phyloP scores from a whole-genome alignment of 2,329 filamentous ascomycete species.

The Pyricularia sp. region DNA sequence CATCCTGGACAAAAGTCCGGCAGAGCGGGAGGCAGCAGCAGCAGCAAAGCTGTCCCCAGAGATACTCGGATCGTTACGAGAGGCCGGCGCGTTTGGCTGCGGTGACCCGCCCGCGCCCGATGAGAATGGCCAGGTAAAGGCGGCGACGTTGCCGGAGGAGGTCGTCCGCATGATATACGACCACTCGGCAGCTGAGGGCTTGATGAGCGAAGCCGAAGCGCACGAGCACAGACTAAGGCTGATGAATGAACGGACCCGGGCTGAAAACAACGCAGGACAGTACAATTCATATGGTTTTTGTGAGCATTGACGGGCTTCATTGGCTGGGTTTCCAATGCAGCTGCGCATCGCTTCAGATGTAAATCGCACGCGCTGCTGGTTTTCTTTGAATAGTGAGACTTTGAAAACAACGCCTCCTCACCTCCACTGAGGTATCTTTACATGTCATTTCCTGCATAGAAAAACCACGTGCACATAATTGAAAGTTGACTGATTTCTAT shows the following conservation, averaged over 20 bases:
- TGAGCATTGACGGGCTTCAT: neutral
- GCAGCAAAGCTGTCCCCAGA: neutral
- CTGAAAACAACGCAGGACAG: no score
- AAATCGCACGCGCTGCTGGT: no score
- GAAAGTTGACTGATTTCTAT: neutral
- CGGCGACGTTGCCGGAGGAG: neutral
- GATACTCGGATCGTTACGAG: neutral
- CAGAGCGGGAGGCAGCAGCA: neutral
- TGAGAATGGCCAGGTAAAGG: neutral
- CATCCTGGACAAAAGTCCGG: neutral
- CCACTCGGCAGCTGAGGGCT: neutral
- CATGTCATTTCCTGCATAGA: neutral
- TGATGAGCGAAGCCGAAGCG: slow-evolving; percentile 1
- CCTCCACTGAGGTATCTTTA: no score
- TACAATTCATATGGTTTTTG: neutral
- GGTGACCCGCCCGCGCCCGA: neutral
- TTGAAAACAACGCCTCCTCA: no score
- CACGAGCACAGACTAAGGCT: neutral
- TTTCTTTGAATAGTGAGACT: no score
- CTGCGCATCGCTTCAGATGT: neutral
- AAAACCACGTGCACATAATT: neutral
- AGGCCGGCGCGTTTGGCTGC: neutral
- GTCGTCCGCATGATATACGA: neutral
- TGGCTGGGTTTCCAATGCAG: neutral
- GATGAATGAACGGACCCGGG: neutral